These are phyloP conservation scores for Colletotrichum sp. DNA, from an alignment of 2,329 filamentous ascomycete species.

Conservation along the genomic window DNA sequence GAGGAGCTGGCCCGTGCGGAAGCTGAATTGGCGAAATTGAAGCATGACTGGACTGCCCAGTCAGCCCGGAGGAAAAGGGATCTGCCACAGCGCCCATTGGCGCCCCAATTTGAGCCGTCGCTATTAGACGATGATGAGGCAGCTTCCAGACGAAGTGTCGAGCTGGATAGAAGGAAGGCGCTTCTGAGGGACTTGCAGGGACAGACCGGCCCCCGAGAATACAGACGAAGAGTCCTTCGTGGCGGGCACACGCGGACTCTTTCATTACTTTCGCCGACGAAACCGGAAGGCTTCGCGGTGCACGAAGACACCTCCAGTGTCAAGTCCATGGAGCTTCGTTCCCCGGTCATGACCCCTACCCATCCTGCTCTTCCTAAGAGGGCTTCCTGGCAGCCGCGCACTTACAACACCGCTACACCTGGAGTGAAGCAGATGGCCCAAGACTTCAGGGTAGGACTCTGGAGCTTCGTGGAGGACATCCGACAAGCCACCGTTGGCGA, in stretches of 20 bases:
- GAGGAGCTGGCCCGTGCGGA: slow-evolving; percentile 91
- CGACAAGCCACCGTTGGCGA: slow-evolving; percentile 96
- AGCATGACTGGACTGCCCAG: slow-evolving; percentile 81
- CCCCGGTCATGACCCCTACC: slow-evolving; percentile 33
- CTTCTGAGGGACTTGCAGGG: slow-evolving; percentile 55
- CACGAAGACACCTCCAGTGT: slow-evolving; percentile 53
- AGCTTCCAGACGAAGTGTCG: slow-evolving; percentile 49
- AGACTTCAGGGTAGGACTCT: slow-evolving; percentile 87
- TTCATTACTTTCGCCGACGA: slow-evolving; percentile 80
- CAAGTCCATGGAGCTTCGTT: slow-evolving; percentile 34
- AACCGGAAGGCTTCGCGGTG: slow-evolving; percentile 48
- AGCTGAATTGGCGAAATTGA: slow-evolving; percentile 74
- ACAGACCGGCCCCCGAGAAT: slow-evolving; percentile 46
- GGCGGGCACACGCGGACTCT: slow-evolving; percentile 70
- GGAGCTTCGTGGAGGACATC: slow-evolving; percentile 95
- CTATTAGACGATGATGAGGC: slow-evolving; percentile 43
- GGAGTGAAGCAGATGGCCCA: slow-evolving; percentile 80
- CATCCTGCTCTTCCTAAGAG: slow-evolving; percentile 54
- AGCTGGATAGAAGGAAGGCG: slow-evolving; percentile 77
- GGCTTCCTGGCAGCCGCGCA: slow-evolving; percentile 64
- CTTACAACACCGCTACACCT: slow-evolving; percentile 41
- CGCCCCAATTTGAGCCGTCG: slow-evolving; percentile 25
- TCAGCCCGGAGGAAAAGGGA: slow-evolving; percentile 81
- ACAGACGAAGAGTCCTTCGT: slow-evolving; percentile 69
- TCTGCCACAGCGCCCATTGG: slow-evolving; percentile 51